phyloP scores from a whole-genome alignment of 805 yeast species.

The Saccharomycopsis sp. region DNA sequence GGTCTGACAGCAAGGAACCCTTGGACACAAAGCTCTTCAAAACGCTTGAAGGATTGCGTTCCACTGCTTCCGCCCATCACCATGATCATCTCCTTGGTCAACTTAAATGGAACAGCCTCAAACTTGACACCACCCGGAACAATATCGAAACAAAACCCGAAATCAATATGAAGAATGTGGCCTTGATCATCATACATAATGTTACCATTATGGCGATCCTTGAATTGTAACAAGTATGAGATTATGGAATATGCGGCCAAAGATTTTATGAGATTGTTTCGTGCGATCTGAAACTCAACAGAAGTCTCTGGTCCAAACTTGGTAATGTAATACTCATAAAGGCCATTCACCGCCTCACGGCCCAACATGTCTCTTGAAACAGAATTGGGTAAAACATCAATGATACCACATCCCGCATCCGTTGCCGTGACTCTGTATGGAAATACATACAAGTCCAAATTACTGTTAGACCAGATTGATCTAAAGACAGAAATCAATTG shows the following conservation, averaged over 20 bases:
- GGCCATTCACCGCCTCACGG: conserved; percentile 95
- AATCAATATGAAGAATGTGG: conserved; percentile 90
- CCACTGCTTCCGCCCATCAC: conserved; percentile 87
- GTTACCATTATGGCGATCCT: conserved; percentile 97
- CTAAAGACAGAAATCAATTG: conserved; percentile 89
- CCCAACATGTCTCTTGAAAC: conserved; percentile 97
- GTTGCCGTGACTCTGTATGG: conserved; percentile 97
- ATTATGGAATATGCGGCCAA: conserved; percentile 91
- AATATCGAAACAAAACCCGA: conserved; percentile 97
- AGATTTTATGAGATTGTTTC: conserved; percentile 87
- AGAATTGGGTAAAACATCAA: conserved; percentile 93
- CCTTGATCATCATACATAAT: conserved; percentile 95
- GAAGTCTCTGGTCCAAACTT: conserved; percentile 94
- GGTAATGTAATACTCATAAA: conserved; percentile 82
- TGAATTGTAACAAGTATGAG: conserved; percentile 83
- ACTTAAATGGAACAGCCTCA: conserved; percentile 96
- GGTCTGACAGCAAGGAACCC: conserved; percentile 86
- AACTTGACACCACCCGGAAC: conserved; percentile 98
- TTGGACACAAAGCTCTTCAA: conserved; percentile 90
- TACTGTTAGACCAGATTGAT: conserved; percentile 80
- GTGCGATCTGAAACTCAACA: conserved; percentile 80
- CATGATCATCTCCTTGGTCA: conserved; percentile 91
- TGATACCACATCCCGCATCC: conserved; percentile 98
- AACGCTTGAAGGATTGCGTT: conserved; percentile 86
- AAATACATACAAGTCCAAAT: conserved; percentile 82